These are phyloP conservation scores for Smallanthus sonchifolius DNA, from an alignment of 129 eudicot species.

Conservation along the genomic window DNA sequence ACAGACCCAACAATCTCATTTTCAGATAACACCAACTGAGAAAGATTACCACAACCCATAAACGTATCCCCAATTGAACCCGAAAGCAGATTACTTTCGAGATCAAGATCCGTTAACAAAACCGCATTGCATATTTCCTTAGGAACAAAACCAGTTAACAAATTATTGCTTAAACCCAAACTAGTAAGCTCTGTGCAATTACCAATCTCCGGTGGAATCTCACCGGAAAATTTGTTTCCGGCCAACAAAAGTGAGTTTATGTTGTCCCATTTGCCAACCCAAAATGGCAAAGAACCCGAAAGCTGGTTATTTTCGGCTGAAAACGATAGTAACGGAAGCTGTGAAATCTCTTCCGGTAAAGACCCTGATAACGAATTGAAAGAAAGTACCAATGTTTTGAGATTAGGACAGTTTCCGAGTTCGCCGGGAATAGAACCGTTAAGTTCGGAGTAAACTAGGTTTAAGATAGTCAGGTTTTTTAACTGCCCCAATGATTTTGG, in stretches of 20 bases:
- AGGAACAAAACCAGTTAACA: slow-evolving; percentile 66
- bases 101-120: slow-evolving; percentile 47
- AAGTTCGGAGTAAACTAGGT: slow-evolving; percentile 51
- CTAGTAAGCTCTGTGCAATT: slow-evolving; percentile 53
- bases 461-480: slow-evolving; percentile 44
- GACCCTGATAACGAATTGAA: slow-evolving; percentile 62
- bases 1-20: slow-evolving; percentile 53
- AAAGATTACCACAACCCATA: slow-evolving; percentile 50
- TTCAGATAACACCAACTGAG: slow-evolving; percentile 45
- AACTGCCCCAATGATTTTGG: slow-evolving; percentile 50
- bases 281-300: slow-evolving; percentile 58
- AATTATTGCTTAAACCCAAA: slow-evolving; percentile 49
- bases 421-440: slow-evolving; percentile 64
- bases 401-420: slow-evolving; percentile 54
- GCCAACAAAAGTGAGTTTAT: slow-evolving; percentile 56
- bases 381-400: slow-evolving; percentile 57
- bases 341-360: slow-evolving; percentile 55
- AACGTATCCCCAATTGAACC: slow-evolving; percentile 70
- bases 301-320: slow-evolving; percentile 60
- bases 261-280: slow-evolving; percentile 65
- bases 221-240: slow-evolving; percentile 53
- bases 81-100: slow-evolving; percentile 50
- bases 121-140: slow-evolving; percentile 60
- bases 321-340: slow-evolving; percentile 43
- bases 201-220: slow-evolving; percentile 63